Base-by-base conservation (phyloP, 2,329 filamentous ascomycete species). In the Ophiostoma triangulosporum region DNA sequence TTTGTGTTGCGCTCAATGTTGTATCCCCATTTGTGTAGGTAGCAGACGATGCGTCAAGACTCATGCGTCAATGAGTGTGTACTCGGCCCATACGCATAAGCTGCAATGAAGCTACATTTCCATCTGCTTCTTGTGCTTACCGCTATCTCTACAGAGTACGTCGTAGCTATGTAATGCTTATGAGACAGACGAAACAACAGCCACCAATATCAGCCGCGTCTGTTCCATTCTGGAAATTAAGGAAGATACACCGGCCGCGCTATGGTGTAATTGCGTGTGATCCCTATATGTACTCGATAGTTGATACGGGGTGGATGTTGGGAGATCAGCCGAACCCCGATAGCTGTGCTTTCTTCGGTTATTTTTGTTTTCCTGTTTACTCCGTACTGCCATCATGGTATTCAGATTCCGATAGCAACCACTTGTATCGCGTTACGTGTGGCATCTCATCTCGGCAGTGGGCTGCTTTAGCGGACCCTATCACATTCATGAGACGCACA, bases 181-280 rank as follows among this genome's bases (percentile, higher is more conserved):
- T n/a, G n/a, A n/a, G n/a, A n/a, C n/a, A n/a, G n/a, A n/a, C n/a
- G 33, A 36, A 17, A 36, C 33, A n/a, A 17, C 32, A 33, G 32
- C n/a, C 32, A 17, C 33, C 17, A 12, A n/a, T 11, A 24, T 4
- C 17, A 14, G 22, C 26, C n/a, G 17, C 24, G 24, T 20, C 50
- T 52, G 31, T 36, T 45, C 55, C 51, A 32, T 35, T 38, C 17
- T 48, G 36, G 50, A 51, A 45, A 55, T 46, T 43, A 54, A 32
- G 24, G 26, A 32, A 51, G 56, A 32, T 56, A 54, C 51, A 48
- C n/a, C 15, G n/a, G 27, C 22, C 24, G 40, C 26, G 40, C 24
- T 43, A 24, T 43, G 20, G 38, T 17, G n/a, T 20, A 38, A 20
- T 9, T 20, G 14, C 15, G 35, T 17, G 22, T 1, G 2, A 4